Base-by-base conservation (phyloP, 306 rosid species). In the Malus orientalis region DNA sequence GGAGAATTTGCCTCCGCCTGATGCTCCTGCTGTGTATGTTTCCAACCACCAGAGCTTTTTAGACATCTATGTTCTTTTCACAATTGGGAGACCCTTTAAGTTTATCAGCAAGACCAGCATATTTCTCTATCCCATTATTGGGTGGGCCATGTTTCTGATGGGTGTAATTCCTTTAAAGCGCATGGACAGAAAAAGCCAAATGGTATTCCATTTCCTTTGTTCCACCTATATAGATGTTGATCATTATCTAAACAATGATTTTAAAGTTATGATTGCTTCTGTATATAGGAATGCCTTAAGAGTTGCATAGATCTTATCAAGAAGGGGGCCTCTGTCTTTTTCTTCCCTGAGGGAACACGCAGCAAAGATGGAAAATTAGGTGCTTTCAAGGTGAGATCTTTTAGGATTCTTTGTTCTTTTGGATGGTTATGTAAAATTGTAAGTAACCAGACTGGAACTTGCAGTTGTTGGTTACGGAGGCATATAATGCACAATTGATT, bases 311-410 rank as follows among this genome's bases (percentile, higher is more conserved):
- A 92, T 84, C 92, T 90, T 58, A 77, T 86, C 81, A 83, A 84
- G 80, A 90, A 92, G 82, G 97, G 98, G 42, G 91, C 91, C 75
- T 95, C 97, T 18, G 96, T 95, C 64, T 92, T 92, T 84, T 88
- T 90, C 93, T 95, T 95, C 70, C 98, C 97, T 0, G 98, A 95
- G 86, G 98, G 98, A 73, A 95, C 98, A 33, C 92, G 97, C 78
- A 89, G 87, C 83, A 92, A 83, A 88, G 97, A 90, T 84, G 95
- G 98, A 67, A 90, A 80, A 75, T 78, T 92, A 74, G 97, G 96
- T 55, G 42, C 81, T 82, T 94, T 95, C 89, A 95, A 91, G 97
- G 98, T 94, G 85, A 84, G 87, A 76, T 74, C 51, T 16, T 74
- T 57, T 53, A 38, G 12, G 67, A 74, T 44, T 77, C 20, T 32